Conservation (phyloP, 768 basidiomycete species). For the Calocera cornea region DNA sequence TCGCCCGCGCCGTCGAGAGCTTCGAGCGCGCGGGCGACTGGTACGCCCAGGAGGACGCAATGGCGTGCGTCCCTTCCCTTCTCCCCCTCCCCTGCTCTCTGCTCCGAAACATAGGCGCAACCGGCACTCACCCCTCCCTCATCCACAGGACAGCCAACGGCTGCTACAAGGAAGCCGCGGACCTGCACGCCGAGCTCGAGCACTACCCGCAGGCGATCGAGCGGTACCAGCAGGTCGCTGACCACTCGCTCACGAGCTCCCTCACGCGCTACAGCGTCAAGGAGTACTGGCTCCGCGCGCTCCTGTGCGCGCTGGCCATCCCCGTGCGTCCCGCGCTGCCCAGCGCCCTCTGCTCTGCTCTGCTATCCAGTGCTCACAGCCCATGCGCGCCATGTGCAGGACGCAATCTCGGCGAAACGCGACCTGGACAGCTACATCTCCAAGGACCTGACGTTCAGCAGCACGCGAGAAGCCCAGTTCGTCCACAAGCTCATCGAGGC, state of each 20-base stretch:
- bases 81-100: neutral
- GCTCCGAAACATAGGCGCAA: neutral
- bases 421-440: conserved; percentile 63
- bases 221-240: conserved; percentile 81
- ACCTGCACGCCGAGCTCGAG: conserved; percentile 79
- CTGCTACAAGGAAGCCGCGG: conserved; percentile 93
- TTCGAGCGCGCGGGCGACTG: conserved; percentile 86
- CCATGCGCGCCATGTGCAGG: conserved; percentile 36
- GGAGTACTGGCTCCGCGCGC: conserved; percentile 86
- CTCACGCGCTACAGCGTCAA: conserved; percentile 98
- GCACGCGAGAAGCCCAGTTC: conserved; percentile 89
- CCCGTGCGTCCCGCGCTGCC: conserved; percentile 39
- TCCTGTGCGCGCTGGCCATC: conserved; percentile 79
- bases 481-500: conserved; percentile 64
- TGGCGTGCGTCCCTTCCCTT: conserved; percentile 49
- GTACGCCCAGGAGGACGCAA: conserved; percentile 96
- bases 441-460: conserved; percentile 73
- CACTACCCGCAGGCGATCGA: conserved; percentile 75
- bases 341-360: no score
- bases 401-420: conserved; percentile 67
- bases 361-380: neutral
- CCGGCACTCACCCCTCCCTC: conserved; percentile 8
- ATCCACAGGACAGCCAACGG: conserved; percentile 75
- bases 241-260: conserved; percentile 61
- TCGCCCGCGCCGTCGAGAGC: conserved; percentile 79